Conservation (phyloP, 2,329 filamentous ascomycete species). For the Trichoderma cornu-damae region DNA sequence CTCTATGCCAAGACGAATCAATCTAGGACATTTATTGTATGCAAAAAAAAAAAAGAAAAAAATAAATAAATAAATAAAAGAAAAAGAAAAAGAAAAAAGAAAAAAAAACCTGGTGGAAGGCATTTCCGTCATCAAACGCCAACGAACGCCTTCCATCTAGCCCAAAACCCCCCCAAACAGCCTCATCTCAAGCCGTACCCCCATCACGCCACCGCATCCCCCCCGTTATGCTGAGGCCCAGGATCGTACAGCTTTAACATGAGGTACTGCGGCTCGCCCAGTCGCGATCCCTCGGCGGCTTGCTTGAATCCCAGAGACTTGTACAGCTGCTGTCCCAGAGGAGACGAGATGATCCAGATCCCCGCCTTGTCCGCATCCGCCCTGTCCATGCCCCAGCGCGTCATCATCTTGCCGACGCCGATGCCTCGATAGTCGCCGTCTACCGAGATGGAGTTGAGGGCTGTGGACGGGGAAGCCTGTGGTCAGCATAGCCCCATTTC, state of each 20-base stretch:
- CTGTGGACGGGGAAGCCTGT: neutral
- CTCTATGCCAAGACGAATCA: no score
- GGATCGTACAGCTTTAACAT: slow-evolving; percentile 18
- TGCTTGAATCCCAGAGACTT: slow-evolving; percentile 16
- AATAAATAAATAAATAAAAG: no score
- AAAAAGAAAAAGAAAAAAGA: no score
- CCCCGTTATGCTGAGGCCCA: neutral
- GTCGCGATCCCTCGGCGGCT: slow-evolving; percentile 17
- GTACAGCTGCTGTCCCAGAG: slow-evolving; percentile 16
- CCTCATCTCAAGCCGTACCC: neutral
- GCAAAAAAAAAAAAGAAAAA: no score
- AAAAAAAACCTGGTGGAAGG: no score
- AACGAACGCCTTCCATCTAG: neutral
- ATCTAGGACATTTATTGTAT: no score
- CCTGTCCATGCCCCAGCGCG: slow-evolving; percentile 19
- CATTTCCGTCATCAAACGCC: no score
- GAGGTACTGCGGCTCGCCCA: slow-evolving; percentile 20
- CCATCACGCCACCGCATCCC: neutral
- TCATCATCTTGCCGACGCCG: slow-evolving; percentile 21
- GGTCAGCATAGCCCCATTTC: neutral
- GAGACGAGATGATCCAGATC: slow-evolving; percentile 20
- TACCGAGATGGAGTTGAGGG: slow-evolving; percentile 21
- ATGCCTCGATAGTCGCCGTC: slow-evolving; percentile 18
- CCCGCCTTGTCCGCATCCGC: slow-evolving; percentile 11
- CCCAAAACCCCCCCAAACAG: neutral